phyloP scores from a whole-genome alignment of 2,329 filamentous ascomycete genomes.

The Aspergillus tanneri region DNA sequence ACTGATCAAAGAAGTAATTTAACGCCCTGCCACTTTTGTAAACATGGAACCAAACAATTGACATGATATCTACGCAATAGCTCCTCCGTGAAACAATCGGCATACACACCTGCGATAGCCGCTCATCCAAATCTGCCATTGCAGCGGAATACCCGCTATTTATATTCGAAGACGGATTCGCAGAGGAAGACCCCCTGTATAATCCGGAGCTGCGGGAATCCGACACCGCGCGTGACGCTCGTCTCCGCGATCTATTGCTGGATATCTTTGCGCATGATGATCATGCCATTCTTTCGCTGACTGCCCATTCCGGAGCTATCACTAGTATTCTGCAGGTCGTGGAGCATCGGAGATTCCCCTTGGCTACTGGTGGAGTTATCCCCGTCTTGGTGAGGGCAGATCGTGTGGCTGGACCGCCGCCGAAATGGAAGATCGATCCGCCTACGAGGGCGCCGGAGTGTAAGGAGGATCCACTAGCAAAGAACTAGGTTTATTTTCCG shows the following conservation, averaged over 20 bases:
- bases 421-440: conserved; percentile 25
- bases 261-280: conserved; percentile 53
- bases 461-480: conserved; percentile 13
- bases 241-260: conserved; percentile 49
- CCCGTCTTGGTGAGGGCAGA: conserved; percentile 51
- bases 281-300: conserved; percentile 54
- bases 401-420: conserved; percentile 21
- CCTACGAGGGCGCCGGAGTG: conserved; percentile 26
- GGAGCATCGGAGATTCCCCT: conserved; percentile 48
- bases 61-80: conserved; percentile 18
- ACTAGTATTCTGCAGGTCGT: conserved; percentile 50
- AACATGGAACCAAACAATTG: not conserved
- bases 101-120: conserved; percentile 61
- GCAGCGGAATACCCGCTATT: conserved; percentile 50
- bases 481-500: too few relatives aligned
- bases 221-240: conserved; percentile 47
- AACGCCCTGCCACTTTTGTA: too few relatives aligned
- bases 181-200: conserved; percentile 57
- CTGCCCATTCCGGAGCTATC: conserved; percentile 60
- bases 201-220: conserved; percentile 51
- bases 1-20: conserved; percentile 54
- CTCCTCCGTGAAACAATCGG: conserved; percentile 59
- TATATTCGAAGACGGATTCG: conserved; percentile 54
- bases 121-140: conserved; percentile 53
- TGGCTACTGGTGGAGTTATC: conserved; percentile 53